Evolutionary conservation across 78 protist genomes (phyloP).

Genomic region (Isochrysis galbana): DNA sequence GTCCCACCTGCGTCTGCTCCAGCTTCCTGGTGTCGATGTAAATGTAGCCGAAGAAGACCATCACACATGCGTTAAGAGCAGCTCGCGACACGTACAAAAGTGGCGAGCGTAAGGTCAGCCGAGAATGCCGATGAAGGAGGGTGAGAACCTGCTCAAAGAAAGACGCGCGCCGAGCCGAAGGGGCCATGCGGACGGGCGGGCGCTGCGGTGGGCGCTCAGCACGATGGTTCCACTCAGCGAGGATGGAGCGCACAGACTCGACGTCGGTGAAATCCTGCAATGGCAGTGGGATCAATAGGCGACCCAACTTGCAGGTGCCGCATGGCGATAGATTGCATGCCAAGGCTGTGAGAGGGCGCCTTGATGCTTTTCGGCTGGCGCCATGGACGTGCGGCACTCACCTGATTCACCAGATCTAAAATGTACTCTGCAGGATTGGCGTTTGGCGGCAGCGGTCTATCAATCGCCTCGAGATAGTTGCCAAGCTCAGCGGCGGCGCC

Average conservation of each 20-base stretch:
- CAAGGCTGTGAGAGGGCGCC: no score
- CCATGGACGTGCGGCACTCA: no score
- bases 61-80: neutral
- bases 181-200: neutral
- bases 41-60: neutral
- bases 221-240: neutral
- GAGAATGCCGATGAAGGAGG: neutral
- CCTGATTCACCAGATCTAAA: neutral
- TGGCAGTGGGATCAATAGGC: no score
- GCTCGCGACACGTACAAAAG: neutral
- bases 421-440: slow-evolving; percentile 24
- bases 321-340: no score
- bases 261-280: neutral
- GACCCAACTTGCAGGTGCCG: no score
- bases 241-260: neutral
- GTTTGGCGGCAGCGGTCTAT: neutral
- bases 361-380: no score
- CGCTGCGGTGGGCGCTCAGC: neutral
- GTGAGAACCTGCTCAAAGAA: neutral
- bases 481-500: neutral
- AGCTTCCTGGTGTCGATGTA: neutral
- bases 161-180: neutral
- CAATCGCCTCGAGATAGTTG: neutral
- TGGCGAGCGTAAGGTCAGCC: neutral
- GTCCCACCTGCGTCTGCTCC: neutral